These are phyloP conservation scores for Geotrichum cucujoidarum DNA, from an alignment of 1,139 yeast genomes.

Conservation along the genomic window DNA sequence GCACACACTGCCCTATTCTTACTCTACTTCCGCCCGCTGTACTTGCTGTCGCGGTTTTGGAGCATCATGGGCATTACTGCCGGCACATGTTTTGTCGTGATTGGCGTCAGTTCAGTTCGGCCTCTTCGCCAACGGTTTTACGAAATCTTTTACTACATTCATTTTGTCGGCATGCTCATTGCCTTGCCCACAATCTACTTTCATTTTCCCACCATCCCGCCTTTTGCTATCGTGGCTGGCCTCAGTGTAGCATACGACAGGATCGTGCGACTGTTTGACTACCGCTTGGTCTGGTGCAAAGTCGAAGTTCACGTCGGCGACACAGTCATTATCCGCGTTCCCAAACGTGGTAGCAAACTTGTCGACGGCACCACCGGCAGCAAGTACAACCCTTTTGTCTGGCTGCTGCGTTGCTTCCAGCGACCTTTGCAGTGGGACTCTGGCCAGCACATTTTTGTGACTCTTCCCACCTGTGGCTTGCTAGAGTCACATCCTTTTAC, in stretches of 20 bases:
- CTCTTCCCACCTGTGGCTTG: constrained; percentile 26
- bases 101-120: constrained; percentile 24
- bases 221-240: constrained; percentile 26
- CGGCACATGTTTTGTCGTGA: constrained; percentile 24
- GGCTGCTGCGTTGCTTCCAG: background rate
- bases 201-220: constrained; percentile 28
- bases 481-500: constrained; percentile 29
- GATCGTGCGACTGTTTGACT: constrained; percentile 23
- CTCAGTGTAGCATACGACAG: constrained; percentile 28
- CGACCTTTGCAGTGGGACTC: constrained; percentile 26
- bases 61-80: constrained; percentile 27
- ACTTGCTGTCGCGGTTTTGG: constrained; percentile 25
- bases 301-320: constrained; percentile 26
- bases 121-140: constrained; percentile 21
- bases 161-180: constrained; percentile 25
- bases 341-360: constrained; percentile 14
- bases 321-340: constrained; percentile 27
- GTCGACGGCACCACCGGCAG: background rate
- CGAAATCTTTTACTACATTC: constrained; percentile 29
- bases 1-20: constrained; percentile 25
- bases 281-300: constrained; percentile 24
- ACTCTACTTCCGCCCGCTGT: constrained; percentile 24
- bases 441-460: constrained; percentile 31
- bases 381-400: background rate
- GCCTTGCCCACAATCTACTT: constrained; percentile 28